These are phyloP conservation scores for Zygosaccharomyces sapae DNA, from an alignment of 1,139 yeast species.

Conservation along the genomic window DNA sequence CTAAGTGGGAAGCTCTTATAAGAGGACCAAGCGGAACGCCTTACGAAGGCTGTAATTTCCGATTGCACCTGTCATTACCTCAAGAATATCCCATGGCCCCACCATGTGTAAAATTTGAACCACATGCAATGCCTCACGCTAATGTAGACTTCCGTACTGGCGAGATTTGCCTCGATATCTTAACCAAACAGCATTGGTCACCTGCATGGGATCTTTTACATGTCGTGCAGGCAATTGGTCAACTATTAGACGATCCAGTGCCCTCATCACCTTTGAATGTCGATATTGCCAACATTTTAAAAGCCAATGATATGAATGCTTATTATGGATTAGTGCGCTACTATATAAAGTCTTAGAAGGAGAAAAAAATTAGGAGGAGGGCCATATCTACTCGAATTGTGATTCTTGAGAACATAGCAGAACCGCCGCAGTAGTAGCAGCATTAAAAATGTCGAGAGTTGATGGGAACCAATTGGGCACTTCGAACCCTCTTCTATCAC, in stretches of 20 bases:
- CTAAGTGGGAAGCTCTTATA: conserved; percentile 57
- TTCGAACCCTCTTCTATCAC: conserved; percentile 33
- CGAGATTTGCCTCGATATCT: conserved; percentile 79
- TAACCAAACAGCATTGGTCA: conserved; percentile 63
- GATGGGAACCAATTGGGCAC: conserved; percentile 44
- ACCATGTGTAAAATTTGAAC: conserved; percentile 53
- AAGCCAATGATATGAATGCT: conserved; percentile 52
- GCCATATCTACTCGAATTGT: background rate
- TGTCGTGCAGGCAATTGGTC: conserved; percentile 65
- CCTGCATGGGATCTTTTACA: conserved; percentile 83
- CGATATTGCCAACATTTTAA: conserved; percentile 74
- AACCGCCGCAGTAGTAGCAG: background rate
- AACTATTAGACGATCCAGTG: conserved; percentile 71
- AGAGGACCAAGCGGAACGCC: conserved; percentile 55
- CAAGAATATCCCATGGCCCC: conserved; percentile 64
- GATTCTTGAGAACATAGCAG: background rate
- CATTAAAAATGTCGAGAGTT: conserved; percentile 34
- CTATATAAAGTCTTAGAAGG: conserved; percentile 40
- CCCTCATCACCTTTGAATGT: conserved; percentile 83
- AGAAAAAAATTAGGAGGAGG: background rate
- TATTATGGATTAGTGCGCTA: conserved; percentile 63
- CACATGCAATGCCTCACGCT: conserved; percentile 63
- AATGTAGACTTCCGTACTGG: conserved; percentile 68
- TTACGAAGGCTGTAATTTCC: conserved; percentile 58
- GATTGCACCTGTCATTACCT: conserved; percentile 49